Conservation (phyloP, 176 grass and related monocot species). For the Puccinellia tenuiflora region DNA sequence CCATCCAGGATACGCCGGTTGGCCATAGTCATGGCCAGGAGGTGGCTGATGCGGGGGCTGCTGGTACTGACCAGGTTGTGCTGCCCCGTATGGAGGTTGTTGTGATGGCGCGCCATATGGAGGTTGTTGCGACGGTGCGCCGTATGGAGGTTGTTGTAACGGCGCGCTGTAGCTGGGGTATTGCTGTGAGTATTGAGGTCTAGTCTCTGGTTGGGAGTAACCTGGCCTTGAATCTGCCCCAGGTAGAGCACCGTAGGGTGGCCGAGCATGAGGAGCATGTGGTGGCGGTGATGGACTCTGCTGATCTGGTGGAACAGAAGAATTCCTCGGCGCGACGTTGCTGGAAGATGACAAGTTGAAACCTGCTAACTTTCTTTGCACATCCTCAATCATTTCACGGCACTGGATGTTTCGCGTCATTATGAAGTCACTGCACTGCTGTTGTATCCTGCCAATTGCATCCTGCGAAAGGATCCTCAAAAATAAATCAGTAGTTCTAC, state of each 20-base stretch:
- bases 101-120: neutral
- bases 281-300: slow-evolving; percentile 38
- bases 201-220: slow-evolving; percentile 51
- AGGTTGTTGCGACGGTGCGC: neutral
- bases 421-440: slow-evolving; percentile 90
- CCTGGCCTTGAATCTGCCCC: slow-evolving; percentile 34
- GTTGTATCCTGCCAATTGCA: slow-evolving; percentile 83
- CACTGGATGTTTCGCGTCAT: slow-evolving; percentile 97
- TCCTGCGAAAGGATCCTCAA: slow-evolving; percentile 50
- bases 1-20: slow-evolving; percentile 94
- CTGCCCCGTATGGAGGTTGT: neutral
- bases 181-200: slow-evolving; percentile 52
- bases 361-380: slow-evolving; percentile 81
- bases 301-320: slow-evolving; percentile 46
- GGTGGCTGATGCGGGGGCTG: slow-evolving; percentile 39
- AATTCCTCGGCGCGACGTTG: slow-evolving; percentile 32
- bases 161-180: slow-evolving; percentile 41
- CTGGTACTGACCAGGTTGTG: slow-evolving; percentile 49
- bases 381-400: slow-evolving; percentile 96
- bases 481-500: neutral
- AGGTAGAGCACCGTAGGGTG: slow-evolving; percentile 31
- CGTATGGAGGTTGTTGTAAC: slow-evolving; percentile 40
- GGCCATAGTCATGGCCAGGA: slow-evolving; percentile 62
- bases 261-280: slow-evolving; percentile 36
- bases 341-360: slow-evolving; percentile 75